Base-by-base conservation (phyloP, 139 green algal genomes). In the Penium margaritaceum region DNA sequence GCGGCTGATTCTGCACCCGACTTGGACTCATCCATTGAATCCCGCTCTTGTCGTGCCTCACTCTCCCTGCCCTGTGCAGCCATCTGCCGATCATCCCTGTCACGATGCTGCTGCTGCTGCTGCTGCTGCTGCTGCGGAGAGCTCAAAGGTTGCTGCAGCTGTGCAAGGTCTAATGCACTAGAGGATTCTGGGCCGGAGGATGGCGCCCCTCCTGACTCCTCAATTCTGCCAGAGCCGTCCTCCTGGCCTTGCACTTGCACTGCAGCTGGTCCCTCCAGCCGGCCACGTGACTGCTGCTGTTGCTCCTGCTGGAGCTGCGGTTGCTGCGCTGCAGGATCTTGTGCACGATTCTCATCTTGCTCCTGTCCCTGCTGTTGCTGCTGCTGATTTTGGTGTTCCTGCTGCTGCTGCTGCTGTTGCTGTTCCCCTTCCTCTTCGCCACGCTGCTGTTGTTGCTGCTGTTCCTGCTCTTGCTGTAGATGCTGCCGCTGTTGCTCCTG, bases 91-190 rank as follows among this genome's bases (percentile, higher is more conserved):
- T n/a, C n/a, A n/a, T n/a, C n/a, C n/a, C n/a, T n/a, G n/a, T n/a
- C n/a, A n/a, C n/a, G n/a, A n/a, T n/a, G n/a, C n/a, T n/a, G n/a
- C n/a, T n/a, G n/a, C n/a, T n/a, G n/a, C n/a, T n/a, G n/a, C n/a
- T 70, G 6, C 15, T 70, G 15, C 62, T 39, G 27, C 35, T 58
- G 41, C 21, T 51, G 64, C 29, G n/a, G n/a, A n/a, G n/a, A n/a
- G n/a, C n/a, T n/a, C n/a, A n/a, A n/a, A n/a, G n/a, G n/a, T n/a
- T n/a, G 64, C 64, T 14, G 12, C 68, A 66, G 24, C 61, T 46
- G 24, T 29, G 38, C 55, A 24, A 21, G 46, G 19, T 57, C 46
- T 32, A 29, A 24, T 15, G 38, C 21, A 43, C 62, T 39, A 6
- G 62, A 6, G 15, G 27, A 34, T 4, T 35, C 6, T 73, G 36